Evolutionary conservation across 2,329 filamentous ascomycete species (phyloP).

Genomic region (Epichloe bromicola): DNA sequence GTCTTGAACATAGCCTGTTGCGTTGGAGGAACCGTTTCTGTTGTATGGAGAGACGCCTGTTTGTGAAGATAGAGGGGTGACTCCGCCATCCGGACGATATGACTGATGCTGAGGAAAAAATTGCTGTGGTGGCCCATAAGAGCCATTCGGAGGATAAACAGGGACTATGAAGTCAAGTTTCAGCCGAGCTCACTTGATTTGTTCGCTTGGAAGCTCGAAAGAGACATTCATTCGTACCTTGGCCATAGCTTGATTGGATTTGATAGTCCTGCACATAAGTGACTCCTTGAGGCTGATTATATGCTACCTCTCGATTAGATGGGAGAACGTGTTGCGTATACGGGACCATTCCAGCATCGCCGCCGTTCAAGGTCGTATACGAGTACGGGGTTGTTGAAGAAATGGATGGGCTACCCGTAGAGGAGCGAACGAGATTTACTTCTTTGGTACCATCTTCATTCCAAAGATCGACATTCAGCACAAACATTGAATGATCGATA

Average conservation of each 20-base stretch:
- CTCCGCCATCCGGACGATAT: conserved; percentile 17
- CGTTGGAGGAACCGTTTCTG: conserved; percentile 12
- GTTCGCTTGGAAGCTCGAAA: not conserved
- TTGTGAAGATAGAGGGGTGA: conserved; percentile 16
- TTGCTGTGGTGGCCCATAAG: conserved; percentile 25
- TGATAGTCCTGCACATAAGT: conserved; percentile 23
- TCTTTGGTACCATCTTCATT: conserved; percentile 52
- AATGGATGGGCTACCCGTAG: conserved; percentile 60
- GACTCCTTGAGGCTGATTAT: conserved; percentile 15
- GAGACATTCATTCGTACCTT: conserved; percentile 14
- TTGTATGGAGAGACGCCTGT: conserved; percentile 14
- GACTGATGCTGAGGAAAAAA: conserved; percentile 22
- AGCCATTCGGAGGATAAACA: conserved; percentile 18
- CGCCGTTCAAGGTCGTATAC: conserved; percentile 40
- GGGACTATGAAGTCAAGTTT: conserved; percentile 7
- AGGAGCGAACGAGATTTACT: conserved; percentile 52
- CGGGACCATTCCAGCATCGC: conserved; percentile 14
- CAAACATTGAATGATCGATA: conserved; percentile 29
- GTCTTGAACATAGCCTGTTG: conserved; percentile 18
- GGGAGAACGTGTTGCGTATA: conserved; percentile 25
- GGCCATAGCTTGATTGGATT: conserved; percentile 17
- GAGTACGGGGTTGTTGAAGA: conserved; percentile 68
- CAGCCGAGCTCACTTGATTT: not conserved
- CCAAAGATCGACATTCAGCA: conserved; percentile 55
- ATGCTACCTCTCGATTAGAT: conserved; percentile 24